A percentile compares a stretch with the other conserved stretches of the same genome.
Evolutionary conservation across 2,329 filamentous ascomycete genomes (phyloP).

Genomic region (Alternaria consortialis): DNA sequence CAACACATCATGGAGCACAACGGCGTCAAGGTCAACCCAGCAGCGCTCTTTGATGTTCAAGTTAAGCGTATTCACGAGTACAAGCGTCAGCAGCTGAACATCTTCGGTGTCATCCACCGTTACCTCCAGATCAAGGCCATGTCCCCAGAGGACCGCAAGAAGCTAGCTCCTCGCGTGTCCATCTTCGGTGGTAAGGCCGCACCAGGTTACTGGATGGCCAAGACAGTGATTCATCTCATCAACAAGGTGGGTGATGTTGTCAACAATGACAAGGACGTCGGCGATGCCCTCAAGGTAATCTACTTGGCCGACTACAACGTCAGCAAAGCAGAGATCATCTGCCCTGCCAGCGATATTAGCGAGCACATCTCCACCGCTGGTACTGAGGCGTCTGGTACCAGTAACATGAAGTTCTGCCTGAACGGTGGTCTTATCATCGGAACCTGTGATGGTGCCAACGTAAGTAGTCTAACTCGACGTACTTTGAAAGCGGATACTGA

Average conservation of each 20-base stretch:
- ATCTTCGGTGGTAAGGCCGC: slow-evolving; percentile 99
- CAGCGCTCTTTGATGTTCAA: slow-evolving; percentile 92
- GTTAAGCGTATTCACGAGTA: slow-evolving; percentile 99
- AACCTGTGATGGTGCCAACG: slow-evolving; percentile 96
- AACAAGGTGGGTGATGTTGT: slow-evolving; percentile 90
- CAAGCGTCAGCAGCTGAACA: slow-evolving; percentile 98
- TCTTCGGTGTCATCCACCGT: slow-evolving; percentile 95
- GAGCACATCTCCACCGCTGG: slow-evolving; percentile 99
- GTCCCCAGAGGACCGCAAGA: slow-evolving; percentile 84
- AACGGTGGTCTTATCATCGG: slow-evolving; percentile 98
- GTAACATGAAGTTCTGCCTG: slow-evolving; percentile 99
- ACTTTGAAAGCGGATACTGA: slow-evolving; percentile 3
- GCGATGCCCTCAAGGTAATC: slow-evolving; percentile 94
- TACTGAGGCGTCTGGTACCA: slow-evolving; percentile 87
- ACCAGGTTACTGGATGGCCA: slow-evolving; percentile 99
- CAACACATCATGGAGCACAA: slow-evolving; percentile 87
- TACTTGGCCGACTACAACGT: slow-evolving; percentile 99
- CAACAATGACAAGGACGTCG: slow-evolving; percentile 91
- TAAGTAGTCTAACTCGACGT: slow-evolving; percentile 60
- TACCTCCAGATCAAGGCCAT: slow-evolving; percentile 90
- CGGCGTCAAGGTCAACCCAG: slow-evolving; percentile 83
- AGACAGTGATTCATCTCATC: slow-evolving; percentile 96
- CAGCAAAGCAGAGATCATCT: slow-evolving; percentile 97
- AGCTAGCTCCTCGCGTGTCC: slow-evolving; percentile 84
- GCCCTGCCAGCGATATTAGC: slow-evolving; percentile 92